Percentiles rank a stretch among this genome's conserved stretches.
phyloP scores from a whole-genome alignment of 2,329 filamentous ascomycete species.

The Aciculosporium take region DNA sequence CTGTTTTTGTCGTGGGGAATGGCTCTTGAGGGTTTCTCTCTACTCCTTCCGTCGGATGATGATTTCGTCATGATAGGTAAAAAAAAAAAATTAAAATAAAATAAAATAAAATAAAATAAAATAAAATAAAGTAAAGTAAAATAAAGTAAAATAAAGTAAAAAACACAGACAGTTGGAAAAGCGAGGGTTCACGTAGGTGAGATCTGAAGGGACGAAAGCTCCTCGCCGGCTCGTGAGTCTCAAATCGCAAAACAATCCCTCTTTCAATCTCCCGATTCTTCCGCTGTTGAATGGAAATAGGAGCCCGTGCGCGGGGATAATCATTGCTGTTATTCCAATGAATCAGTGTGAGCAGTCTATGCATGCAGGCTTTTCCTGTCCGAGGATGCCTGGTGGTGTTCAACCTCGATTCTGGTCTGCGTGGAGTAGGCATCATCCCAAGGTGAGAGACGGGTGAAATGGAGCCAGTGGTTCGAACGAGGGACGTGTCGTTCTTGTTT shows the following conservation, averaged over 20 bases:
- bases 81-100: too few relatives aligned
- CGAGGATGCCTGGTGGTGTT: neutral
- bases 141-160: too few relatives aligned
- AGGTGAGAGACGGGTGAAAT: neutral
- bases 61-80: neutral
- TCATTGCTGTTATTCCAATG: neutral
- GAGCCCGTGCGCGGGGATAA: neutral
- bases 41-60: neutral
- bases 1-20: constrained; percentile 15
- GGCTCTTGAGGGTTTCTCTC: constrained; percentile 3
- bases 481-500: neutral
- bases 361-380: neutral
- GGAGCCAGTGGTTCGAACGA: neutral
- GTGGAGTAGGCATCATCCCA: neutral
- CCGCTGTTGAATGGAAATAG: neutral
- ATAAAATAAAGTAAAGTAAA: too few relatives aligned
- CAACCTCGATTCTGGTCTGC: neutral
- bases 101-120: too few relatives aligned
- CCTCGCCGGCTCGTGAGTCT: too few relatives aligned
- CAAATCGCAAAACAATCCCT: neutral
- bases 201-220: too few relatives aligned
- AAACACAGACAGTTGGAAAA: too few relatives aligned
- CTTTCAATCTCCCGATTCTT: neutral
- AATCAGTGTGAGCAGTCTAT: neutral
- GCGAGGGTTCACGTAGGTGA: neutral